Percentiles rank a stretch among this genome's conserved stretches.
Conservation (phyloP, 768 basidiomycete genomes). For the Tulasnella sp. region DNA sequence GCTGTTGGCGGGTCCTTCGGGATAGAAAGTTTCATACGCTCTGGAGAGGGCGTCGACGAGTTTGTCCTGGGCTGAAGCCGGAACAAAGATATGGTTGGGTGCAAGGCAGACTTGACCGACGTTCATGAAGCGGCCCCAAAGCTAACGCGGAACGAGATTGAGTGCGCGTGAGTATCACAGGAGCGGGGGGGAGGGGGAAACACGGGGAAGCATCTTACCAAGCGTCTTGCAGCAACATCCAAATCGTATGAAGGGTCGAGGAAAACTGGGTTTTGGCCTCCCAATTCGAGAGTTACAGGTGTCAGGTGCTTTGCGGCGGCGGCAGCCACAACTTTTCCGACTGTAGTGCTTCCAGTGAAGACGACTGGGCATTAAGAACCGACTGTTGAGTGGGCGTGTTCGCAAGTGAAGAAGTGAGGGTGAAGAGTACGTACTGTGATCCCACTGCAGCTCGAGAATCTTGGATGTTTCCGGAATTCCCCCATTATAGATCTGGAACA, state of each 20-base stretch:
- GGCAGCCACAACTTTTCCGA: conserved; percentile 57
- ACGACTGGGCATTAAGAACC: conserved; percentile 27
- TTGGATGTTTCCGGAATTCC: conserved; percentile 56
- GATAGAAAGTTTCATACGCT: conserved; percentile 48
- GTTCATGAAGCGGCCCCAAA: conserved; percentile 75
- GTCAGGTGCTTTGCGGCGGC: conserved; percentile 75
- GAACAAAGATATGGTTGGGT: conserved; percentile 48
- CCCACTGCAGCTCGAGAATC: conserved; percentile 69
- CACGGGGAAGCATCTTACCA: conserved; percentile 28
- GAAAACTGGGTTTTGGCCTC: conserved; percentile 64
- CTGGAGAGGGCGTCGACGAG: conserved; percentile 38
- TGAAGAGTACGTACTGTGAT: conserved; percentile 38
- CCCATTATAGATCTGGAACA: conserved; percentile 64
- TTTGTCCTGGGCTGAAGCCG: conserved; percentile 35
- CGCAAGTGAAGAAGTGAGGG: conserved; percentile 36
- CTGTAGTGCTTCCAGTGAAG: conserved; percentile 42
- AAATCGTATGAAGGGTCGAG: conserved; percentile 64
- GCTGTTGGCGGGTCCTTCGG: conserved; percentile 38
- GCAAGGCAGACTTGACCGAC: conserved; percentile 71
- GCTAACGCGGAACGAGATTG: not conserved
- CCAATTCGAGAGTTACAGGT: conserved; percentile 37
- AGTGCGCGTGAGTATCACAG: not conserved
- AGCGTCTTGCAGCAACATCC: conserved; percentile 54
- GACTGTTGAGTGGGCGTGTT: not conserved
- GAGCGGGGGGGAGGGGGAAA: too few relatives aligned